Evolutionary conservation across 768 basidiomycete species (phyloP).

Genomic region (Kwoniella dejecticola): DNA sequence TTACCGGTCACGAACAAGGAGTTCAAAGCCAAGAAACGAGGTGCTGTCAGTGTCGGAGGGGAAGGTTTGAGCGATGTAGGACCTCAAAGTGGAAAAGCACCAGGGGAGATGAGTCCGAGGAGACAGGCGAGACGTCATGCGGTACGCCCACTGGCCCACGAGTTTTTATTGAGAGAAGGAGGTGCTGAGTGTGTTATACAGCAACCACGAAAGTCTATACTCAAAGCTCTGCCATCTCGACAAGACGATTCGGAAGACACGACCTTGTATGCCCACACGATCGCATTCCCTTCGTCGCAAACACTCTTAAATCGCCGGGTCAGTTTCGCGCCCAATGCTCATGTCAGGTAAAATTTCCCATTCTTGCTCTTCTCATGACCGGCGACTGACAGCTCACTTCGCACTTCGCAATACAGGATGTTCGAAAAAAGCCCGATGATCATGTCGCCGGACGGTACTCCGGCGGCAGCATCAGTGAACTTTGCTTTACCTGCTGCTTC

Average conservation of each 20-base stretch:
- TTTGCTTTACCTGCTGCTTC: conserved; percentile 12
- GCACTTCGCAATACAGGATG: conserved; percentile 25
- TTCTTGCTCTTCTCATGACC: not conserved
- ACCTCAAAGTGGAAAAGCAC: conserved; percentile 8
- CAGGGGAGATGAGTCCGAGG: conserved; percentile 29
- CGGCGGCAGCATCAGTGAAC: conserved; percentile 13
- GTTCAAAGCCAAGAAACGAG: conserved; percentile 23
- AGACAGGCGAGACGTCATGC: conserved; percentile 32
- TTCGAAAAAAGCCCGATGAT: conserved; percentile 24
- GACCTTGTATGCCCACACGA: conserved; percentile 39
- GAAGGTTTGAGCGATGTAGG: not conserved
- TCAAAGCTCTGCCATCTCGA: conserved; percentile 29
- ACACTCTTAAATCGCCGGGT: conserved; percentile 40
- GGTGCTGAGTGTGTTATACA: not conserved
- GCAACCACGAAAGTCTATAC: conserved; percentile 53
- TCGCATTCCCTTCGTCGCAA: conserved; percentile 26
- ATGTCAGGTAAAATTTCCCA: conserved; percentile 47
- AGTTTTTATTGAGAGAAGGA: not conserved
- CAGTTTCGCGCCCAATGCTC: conserved; percentile 50
- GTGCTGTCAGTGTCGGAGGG: conserved; percentile 19
- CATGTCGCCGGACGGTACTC: conserved; percentile 14
- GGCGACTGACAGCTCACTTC: not conserved
- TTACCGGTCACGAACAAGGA: conserved; percentile 20
- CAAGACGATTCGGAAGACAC: conserved; percentile 22
- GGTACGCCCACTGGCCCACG: conserved; percentile 19